Evolutionary conservation across 1,139 yeast species (phyloP), one percentile per base, ranked within the genome.

Genomic region (Scheffersomyces cryptocercus): DNA sequence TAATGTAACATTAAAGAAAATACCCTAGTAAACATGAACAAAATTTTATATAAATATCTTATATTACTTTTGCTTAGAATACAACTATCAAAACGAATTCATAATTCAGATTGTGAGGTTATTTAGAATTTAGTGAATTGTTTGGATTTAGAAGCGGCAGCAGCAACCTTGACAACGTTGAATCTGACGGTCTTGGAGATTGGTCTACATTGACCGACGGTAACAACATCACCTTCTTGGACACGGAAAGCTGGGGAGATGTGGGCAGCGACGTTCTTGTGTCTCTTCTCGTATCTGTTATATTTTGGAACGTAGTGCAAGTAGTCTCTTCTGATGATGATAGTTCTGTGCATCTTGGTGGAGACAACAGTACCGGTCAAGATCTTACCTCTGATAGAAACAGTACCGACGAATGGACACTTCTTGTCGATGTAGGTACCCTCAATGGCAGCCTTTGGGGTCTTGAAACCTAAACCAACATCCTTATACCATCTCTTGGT

Each of bases 271-370:
- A 95, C 84, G 85, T 93, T 95, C 95, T 93, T 95, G 89, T 93
- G 99, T 84, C 99, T 91, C 89, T 93, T 93, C 84, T 93, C 99
- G 87, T 90, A 93, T 88, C 99, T 91, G 96, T 91, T 93, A 85
- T 93, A 93, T 88, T 95, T 93, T 78, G 98, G 96, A 77, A 93
- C 87, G 82, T 89, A 95, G 84, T 95, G 99, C 77, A 95, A 89
- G 95, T 95, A 95, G 74, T 93, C 99, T 84, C 99, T 93, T 87
- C 99, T 91, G 82, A 95, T 87, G 76, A 95, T 87, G 80, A 95
- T 87, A 70, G 99, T 95, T 85, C 99, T 95, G 95, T 93, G 99
- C 99, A 93, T 95, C 85, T 95, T 95, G 85, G 99, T 91, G 70
- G 99, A 93, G 62, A 93, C 97, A 79, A 95, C 99, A 72, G 96